Evolutionary conservation across 1,139 yeast species (phyloP), one percentile per base, ranked within the genome.

Genomic region (Kluyveromyces sp.): DNA sequence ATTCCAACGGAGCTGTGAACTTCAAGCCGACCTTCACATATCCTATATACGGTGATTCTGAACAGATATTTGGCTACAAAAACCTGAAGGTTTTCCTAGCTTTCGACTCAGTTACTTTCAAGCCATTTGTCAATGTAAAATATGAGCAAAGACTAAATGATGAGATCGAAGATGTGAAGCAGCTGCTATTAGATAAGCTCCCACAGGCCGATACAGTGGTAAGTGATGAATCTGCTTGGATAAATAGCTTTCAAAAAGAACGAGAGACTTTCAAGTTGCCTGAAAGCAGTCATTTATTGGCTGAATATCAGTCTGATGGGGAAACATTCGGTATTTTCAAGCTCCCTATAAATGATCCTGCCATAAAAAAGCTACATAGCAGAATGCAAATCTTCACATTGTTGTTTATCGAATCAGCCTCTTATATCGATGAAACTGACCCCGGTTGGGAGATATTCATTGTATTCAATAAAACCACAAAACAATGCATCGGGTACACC

Each of bases 21-120:
- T 81, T 83, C 66, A 67, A 73, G 30, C 96, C 98, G 0, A 62
- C 67, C 16, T 89, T 86, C 65, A 89, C 97, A 1, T 92, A 92
- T 63, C 95, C 96, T 2, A 81, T 92, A 12, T 92, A 78, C 67
- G 97, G 97, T 8, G 96, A 88, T 45, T 74, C 87, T 1, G 98
- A 94, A 61, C 80, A 82, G 43, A 80, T 94, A 8, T 87, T 80
- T 60, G 99, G 99, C 1, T 94, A 78, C 60, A 73, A 81, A 52
- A 82, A 78, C 55, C 69, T 89, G 38, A 69, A 70, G 38, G 74
- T 79, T 46, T 53, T 64, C 50, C 55, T 81, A 19, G 77, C 73
- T 2, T 78, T 78, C 56, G 84, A 80, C 53, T 67, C 77, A 11
- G 55, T 66, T 11, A 73, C 80, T 0, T 65, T 81, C 56, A 65